These are phyloP conservation scores for Boletus vinaceobasis DNA, from an alignment of 768 basidiomycete species.

Conservation along the genomic window DNA sequence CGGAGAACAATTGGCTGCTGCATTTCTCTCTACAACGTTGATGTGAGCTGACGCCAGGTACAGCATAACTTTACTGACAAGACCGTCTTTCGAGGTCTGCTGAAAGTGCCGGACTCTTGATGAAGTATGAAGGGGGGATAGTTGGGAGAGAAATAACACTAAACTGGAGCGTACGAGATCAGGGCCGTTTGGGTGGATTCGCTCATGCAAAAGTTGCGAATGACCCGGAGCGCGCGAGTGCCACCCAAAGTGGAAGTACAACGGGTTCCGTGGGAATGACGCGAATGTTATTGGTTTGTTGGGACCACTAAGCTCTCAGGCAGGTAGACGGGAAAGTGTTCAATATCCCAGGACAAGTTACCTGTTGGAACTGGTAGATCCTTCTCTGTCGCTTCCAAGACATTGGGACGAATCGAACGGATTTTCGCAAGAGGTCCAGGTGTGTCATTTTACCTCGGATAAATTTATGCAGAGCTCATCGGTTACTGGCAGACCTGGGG, in stretches of 20 bases:
- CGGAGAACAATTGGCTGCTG: conserved; percentile 10
- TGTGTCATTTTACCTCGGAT: background rate
- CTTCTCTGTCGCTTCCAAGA: background rate
- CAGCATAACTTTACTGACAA: conserved; percentile 21
- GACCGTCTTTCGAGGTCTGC: conserved; percentile 20
- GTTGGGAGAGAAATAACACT: background rate
- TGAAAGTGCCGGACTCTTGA: background rate
- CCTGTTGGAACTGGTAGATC: background rate
- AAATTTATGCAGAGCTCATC: no score
- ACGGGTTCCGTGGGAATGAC: conserved; percentile 9
- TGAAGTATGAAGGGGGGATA: background rate
- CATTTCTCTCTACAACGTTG: conserved; percentile 20
- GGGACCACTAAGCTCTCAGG: no score
- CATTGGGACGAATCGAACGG: background rate
- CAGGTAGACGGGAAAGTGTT: background rate
- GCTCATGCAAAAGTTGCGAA: background rate
- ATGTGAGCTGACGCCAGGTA: conserved; percentile 18
- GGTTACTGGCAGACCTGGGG: no score
- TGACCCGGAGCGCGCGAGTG: conserved; percentile 1
- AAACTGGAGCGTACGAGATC: background rate
- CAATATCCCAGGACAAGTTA: background rate
- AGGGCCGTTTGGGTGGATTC: background rate
- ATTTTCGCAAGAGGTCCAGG: background rate
- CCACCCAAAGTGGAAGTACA: conserved; percentile 9
- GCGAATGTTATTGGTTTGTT: background rate